Percentiles rank a stretch among this genome's conserved stretches.
These are phyloP conservation scores for Pseudozyma hubeiensis DNA, from an alignment of 1,284 basidiomycete species.

Conservation along the genomic window DNA sequence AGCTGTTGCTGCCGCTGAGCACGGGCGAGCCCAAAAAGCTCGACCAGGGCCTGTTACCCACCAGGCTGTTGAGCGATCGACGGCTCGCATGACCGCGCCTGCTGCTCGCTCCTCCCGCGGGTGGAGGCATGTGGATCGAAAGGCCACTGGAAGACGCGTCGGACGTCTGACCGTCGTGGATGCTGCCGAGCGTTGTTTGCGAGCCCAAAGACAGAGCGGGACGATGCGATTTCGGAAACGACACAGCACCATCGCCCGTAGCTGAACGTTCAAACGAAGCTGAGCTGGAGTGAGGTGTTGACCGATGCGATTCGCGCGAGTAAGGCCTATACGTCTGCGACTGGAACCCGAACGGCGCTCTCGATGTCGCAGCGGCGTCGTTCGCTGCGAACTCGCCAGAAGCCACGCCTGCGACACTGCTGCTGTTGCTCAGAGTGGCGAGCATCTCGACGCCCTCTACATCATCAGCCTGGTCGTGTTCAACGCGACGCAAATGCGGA, in stretches of 20 bases:
- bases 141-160: background rate
- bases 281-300: slow-evolving; percentile 13
- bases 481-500: too few relatives aligned
- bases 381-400: slow-evolving; percentile 14
- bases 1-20: slow-evolving; percentile 14
- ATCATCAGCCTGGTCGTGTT: background rate
- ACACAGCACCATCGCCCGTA: background rate
- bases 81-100: slow-evolving; percentile 32
- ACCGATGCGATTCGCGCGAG: slow-evolving; percentile 20
- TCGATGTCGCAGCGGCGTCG: slow-evolving; percentile 8
- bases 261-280: background rate
- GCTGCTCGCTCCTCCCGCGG: background rate
- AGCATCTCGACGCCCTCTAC: slow-evolving; percentile 2
- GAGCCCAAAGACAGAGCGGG: slow-evolving; percentile 10
- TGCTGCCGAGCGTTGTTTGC: background rate
- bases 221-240: slow-evolving; percentile 11
- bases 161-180: background rate
- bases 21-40: slow-evolving; percentile 31
- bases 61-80: slow-evolving; percentile 43
- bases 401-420: slow-evolving; percentile 5
- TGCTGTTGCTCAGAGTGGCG: slow-evolving; percentile 7
- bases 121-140: slow-evolving; percentile 20
- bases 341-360: slow-evolving; percentile 32
- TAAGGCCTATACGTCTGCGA: slow-evolving; percentile 28
- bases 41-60: slow-evolving; percentile 35